Base-by-base conservation (phyloP, 306 rosid species). In the Casuarina equisetifolia region DNA sequence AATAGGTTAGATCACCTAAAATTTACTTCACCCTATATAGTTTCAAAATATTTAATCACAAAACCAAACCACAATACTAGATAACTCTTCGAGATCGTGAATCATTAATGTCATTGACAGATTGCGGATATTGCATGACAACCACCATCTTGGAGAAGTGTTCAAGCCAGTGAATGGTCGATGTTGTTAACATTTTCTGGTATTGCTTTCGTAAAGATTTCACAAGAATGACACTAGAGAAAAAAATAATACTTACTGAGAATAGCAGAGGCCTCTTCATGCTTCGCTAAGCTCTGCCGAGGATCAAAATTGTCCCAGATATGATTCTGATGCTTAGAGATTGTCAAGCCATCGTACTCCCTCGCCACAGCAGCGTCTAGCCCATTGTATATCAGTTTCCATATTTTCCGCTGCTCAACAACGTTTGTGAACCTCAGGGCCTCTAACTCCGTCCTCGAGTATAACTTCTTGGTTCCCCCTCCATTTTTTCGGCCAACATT, bases 401-500 rank as follows among this genome's bases (percentile, higher is more conserved):
- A 94, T 74, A 80, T 63, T 7, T 74, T 69, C 75, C 80, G 83
- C 76, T 92, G 98, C 59, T 84, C 88, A 1, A 48, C 80, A 13
- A 84, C 53, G 42, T 88, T 85, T 39, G 82, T 78, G 63, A 87
- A 90, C 78, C 95, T 84, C 84, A 94, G 48, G 71, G 91, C 85
- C 85, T 88, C 92, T 91, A 92, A 73, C 32, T 77, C 90, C 76
- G 74, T 82, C 66, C 91, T 89, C 4, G 97, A 79, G 83, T 92
- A 94, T 32, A 16, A 53, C 25, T 69, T 76, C 88, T 70, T 82
- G 72, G 58, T 62, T 72, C 84, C 79, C 42, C 76, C 80, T 19
- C 49, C 80, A 75, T 62, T 74, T 54, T 75, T 70, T 12, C 39
- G 54, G 76, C 72, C 43, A 53, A 12, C 53, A 59, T 16, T 36